Conservation (phyloP, 441 rosid genomes). For the Brassica balearica region DNA sequence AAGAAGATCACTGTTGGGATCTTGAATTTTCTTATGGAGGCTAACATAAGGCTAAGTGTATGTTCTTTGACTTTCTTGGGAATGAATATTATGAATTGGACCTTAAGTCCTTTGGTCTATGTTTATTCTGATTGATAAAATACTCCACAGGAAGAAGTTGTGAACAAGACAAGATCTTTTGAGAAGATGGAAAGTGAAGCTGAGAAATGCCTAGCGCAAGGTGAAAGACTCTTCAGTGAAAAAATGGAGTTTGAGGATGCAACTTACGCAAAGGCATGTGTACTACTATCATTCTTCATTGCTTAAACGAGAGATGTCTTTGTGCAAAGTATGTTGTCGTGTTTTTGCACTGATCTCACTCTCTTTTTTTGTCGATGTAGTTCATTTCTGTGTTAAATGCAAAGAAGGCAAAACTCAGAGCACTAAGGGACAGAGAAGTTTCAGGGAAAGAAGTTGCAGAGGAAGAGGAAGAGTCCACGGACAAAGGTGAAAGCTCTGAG, state of each 20-base stretch:
- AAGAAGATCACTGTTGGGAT: slow-evolving; percentile 59
- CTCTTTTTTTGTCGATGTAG: slow-evolving; percentile 43
- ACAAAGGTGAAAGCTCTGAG: slow-evolving; percentile 66
- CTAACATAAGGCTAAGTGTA: slow-evolving; percentile 62
- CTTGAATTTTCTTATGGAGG: slow-evolving; percentile 66
- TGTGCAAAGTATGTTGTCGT: neutral
- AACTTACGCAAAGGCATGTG: slow-evolving; percentile 70
- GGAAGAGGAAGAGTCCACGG: slow-evolving; percentile 68
- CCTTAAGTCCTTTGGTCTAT: neutral
- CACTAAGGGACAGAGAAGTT: slow-evolving; percentile 61
- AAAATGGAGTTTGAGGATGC: slow-evolving; percentile 75
- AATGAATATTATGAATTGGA: neutral
- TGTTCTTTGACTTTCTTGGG: neutral
- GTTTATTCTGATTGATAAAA: neutral
- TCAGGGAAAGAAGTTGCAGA: slow-evolving; percentile 51
- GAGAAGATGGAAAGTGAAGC: slow-evolving; percentile 77
- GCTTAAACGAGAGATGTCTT: neutral
- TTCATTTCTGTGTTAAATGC: slow-evolving; percentile 74
- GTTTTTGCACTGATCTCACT: neutral
- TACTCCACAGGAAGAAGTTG: slow-evolving; percentile 73
- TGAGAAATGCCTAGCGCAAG: slow-evolving; percentile 78
- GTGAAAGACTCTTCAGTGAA: slow-evolving; percentile 62
- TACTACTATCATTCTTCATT: no score
- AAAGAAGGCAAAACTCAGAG: slow-evolving; percentile 85
- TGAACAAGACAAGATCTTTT: slow-evolving; percentile 62